Conservation (phyloP, 768 basidiomycete genomes). For the Naematelia aurantialba region DNA sequence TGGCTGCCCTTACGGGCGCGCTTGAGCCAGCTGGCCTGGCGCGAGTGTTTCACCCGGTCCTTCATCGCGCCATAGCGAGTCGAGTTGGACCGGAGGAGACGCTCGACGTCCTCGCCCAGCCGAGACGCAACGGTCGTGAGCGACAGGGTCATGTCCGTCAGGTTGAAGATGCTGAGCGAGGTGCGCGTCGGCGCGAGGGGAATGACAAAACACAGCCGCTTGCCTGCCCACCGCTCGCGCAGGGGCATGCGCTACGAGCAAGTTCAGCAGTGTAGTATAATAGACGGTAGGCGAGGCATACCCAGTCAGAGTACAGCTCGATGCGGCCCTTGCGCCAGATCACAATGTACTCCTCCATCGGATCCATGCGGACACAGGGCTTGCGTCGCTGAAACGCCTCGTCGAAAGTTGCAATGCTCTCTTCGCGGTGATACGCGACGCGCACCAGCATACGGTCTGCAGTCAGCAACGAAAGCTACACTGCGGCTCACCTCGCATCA, state of each 20-base stretch:
- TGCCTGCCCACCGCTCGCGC: constrained; percentile 65
- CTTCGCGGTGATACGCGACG: constrained; percentile 61
- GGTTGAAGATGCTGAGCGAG: constrained; percentile 77
- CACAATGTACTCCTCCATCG: constrained; percentile 79
- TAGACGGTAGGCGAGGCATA: constrained; percentile 50
- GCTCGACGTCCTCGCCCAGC: constrained; percentile 24
- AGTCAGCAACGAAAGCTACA: constrained; percentile 3
- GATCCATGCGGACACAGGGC: constrained; percentile 56
- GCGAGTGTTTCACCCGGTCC: constrained; percentile 33
- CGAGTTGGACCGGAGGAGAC: constrained; percentile 17
- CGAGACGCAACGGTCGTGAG: constrained; percentile 40
- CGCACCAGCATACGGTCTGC: constrained; percentile 86
- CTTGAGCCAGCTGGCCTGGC: constrained; percentile 56
- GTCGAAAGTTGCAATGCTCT: constrained; percentile 30
- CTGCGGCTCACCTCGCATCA: constrained; percentile 66
- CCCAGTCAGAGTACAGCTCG: constrained; percentile 82
- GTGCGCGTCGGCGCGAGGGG: constrained; percentile 65
- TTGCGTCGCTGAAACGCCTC: constrained; percentile 57
- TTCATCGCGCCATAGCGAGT: constrained; percentile 38
- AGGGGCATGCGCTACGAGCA: constrained; percentile 55
- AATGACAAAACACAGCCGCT: constrained; percentile 72
- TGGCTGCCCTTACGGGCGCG: constrained; percentile 64
- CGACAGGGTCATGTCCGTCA: constrained; percentile 78
- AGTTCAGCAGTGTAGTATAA: neutral
- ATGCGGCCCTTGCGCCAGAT: constrained; percentile 73